These are phyloP conservation scores for Solanum aculeatissimum DNA, from an alignment of 305 asterid genomes.

Conservation along the genomic window DNA sequence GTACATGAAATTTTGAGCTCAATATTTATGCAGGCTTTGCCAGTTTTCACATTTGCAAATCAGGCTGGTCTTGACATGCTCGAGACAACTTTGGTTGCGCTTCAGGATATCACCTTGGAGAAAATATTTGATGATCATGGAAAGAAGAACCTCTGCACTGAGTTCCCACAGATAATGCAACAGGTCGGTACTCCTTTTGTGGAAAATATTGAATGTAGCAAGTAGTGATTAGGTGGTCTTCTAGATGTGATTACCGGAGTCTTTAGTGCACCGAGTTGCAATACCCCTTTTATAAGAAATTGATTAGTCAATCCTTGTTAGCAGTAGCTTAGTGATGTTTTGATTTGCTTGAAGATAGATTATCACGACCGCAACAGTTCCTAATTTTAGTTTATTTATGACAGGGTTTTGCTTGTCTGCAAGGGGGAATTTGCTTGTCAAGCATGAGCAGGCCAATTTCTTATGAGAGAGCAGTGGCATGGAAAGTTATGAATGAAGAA, in stretches of 20 bases:
- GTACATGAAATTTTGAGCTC: neutral
- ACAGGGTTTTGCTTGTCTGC: slow-evolving; percentile 85
- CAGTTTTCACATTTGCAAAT: slow-evolving; percentile 81
- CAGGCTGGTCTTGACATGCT: slow-evolving; percentile 99
- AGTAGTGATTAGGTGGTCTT: neutral
- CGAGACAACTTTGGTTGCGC: slow-evolving; percentile 89
- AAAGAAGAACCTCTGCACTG: slow-evolving; percentile 62
- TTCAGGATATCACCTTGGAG: slow-evolving; percentile 80
- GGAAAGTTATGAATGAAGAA: slow-evolving; percentile 89
- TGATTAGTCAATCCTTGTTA: neutral
- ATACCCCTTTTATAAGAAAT: neutral
- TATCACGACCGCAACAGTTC: neutral
- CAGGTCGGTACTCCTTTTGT: slow-evolving; percentile 36
- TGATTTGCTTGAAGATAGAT: no score
- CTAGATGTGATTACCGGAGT: neutral
- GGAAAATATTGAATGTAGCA: neutral
- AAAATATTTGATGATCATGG: slow-evolving; percentile 91
- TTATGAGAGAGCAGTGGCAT: slow-evolving; percentile 86
- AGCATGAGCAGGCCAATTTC: slow-evolving; percentile 95
- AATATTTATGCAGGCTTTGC: slow-evolving; percentile 46
- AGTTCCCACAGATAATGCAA: slow-evolving; percentile 87
- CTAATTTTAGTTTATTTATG: neutral
- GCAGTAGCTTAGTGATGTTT: neutral
- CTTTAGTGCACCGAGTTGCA: neutral
- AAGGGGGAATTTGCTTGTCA: slow-evolving; percentile 87